Evolutionary conservation across 2,329 filamentous ascomycete species (phyloP), one percentile per base, ranked within the genome.

Genomic region (Stemphylium lycopersici): DNA sequence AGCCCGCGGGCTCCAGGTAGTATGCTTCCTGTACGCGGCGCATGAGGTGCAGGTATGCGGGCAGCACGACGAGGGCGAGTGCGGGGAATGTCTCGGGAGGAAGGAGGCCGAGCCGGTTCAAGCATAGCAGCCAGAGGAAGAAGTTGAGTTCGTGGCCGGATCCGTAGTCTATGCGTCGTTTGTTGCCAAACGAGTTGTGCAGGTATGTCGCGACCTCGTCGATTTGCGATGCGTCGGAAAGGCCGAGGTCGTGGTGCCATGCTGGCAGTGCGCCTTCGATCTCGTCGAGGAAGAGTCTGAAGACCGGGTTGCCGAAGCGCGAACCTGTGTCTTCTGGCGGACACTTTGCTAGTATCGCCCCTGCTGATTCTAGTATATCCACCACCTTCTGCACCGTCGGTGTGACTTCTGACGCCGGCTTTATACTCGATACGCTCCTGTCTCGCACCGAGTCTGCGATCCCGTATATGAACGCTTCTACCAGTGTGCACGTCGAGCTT

Each of bases 61-160:
- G 81, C 72, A 98, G 96, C 50, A 97, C 85, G 52, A 84, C 80
- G 41, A 98, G 84, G 1, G 91, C 86, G 20, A 98, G 74, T 3
- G 87, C 78, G 29, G 85, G 84, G 76, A 96, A 96, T 63, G 93
- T 89, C 10, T 81, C 66, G 4, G 76, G 73, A 0, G 83, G 78
- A 32, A 98, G 73, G 16, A 91, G 75, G 10, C 81, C 80, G 13
- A 97, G 82, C 69, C 93, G 90, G 73, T 95, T 91, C 0, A 99
- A 86, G 70, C 91, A 96, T n/a, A 99, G 84, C 32, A 98, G 84
- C 93, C 93, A 99, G 71, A 96, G 89, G 75, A 93, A 83, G 77
- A 99, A 98, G 80, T 99, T 98, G 58, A 99, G 84, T 78, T 99
- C 95, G 75, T 99, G 95, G 2, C 95, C 95, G 0, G 92, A 97